Base-by-base conservation (phyloP, 129 eudicot genomes). In the Heracleum sosnowskyi region DNA sequence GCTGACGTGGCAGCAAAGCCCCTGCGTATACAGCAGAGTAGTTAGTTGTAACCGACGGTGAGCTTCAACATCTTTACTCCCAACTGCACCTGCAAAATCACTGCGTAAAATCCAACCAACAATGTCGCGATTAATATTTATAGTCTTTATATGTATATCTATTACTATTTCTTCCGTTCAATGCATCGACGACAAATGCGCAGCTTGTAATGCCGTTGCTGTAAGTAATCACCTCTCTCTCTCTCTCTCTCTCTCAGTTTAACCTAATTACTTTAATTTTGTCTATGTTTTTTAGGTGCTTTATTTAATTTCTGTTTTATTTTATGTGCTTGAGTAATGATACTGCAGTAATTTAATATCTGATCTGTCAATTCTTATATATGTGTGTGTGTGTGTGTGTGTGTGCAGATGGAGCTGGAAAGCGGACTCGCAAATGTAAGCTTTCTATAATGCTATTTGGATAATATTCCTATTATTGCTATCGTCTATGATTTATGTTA, bases 391-490 rank as follows among this genome's bases (percentile, higher is more conserved):
- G n/a, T n/a, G n/a, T n/a, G n/a, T n/a, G n/a, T n/a, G n/a, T n/a
- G n/a, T n/a, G n/a, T n/a, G 82, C 88, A 94, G 98, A 93, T 88
- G 85, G 98, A 94, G 84, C 89, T 94, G 86, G 98, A 94, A 81
- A 89, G 69, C 5, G 96, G 87, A 75, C 84, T 94, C 66, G 64
- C 79, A 76, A 89, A 87, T 77, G 98, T 91, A 84, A 83, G 90
- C 24, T 68, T 79, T 78, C 46, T 40, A 20, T 22, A 33, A 11
- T 60, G 40, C 20, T 57, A 53, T 18, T 26, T 55, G n/a, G 42
- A 55, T 22, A 0, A 71, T 5, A 17, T 35, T 16, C 36, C n/a
- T n/a, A n/a, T n/a, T n/a, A n/a, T n/a, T n/a, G n/a, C n/a, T n/a
- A n/a, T n/a, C n/a, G n/a, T n/a, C 4, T 22, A 69, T 7, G 5